These are phyloP conservation scores for Phytophthora pseudosyringae DNA, from an alignment of 352 stramenopile genomes.

Conservation along the genomic window DNA sequence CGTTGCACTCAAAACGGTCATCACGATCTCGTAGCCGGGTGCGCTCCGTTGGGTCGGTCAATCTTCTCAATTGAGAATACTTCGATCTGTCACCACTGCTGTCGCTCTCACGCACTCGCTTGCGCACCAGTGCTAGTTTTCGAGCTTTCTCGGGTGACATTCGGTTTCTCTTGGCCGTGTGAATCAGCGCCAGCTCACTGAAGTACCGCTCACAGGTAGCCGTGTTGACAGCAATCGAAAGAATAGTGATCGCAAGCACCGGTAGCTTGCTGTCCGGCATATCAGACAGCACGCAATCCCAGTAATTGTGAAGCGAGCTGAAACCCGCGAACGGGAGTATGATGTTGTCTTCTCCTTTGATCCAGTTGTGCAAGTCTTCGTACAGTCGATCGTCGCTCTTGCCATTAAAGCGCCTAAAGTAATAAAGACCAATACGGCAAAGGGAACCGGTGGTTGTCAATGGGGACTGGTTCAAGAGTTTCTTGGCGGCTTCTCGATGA, in stretches of 20 bases:
- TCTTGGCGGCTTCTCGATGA: constrained; percentile 2
- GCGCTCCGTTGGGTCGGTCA: no score
- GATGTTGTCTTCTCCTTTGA: background rate
- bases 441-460: constrained; percentile 8
- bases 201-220: no score
- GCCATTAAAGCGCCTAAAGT: constrained; percentile 8
- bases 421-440: constrained; percentile 13
- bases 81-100: no score
- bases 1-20: no score
- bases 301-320: background rate
- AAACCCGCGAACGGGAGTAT: background rate
- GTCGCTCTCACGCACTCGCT: constrained; percentile 10
- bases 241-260: background rate
- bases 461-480: constrained; percentile 2
- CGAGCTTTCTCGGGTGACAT: constrained; percentile 8
- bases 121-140: constrained; percentile 2
- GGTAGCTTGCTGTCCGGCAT: constrained; percentile 12
- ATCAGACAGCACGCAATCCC: background rate
- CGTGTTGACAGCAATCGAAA: constrained; percentile 10
- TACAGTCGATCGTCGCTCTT: background rate
- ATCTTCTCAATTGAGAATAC: no score
- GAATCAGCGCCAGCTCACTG: constrained; percentile 15
- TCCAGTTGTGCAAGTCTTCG: constrained; percentile 7
- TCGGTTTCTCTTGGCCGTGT: constrained; percentile 14
- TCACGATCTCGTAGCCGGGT: no score